phyloP scores from a whole-genome alignment of 2,329 filamentous ascomycete genomes.

The Bipolaris gigantea region DNA sequence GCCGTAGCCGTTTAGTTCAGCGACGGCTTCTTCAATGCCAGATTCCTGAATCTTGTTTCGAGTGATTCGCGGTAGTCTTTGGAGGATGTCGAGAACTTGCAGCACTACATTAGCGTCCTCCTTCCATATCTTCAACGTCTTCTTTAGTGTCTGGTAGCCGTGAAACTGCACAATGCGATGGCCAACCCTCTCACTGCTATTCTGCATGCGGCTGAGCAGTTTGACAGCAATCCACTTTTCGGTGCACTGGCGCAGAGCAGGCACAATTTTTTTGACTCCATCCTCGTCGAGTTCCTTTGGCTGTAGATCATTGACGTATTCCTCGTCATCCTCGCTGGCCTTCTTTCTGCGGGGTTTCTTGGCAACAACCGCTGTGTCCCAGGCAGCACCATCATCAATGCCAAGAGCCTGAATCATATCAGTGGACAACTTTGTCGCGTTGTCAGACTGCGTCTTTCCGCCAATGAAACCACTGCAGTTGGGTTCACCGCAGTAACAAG shows the following conservation, averaged over 20 bases:
- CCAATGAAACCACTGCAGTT: constrained; percentile 97
- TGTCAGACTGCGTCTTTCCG: constrained; percentile 95
- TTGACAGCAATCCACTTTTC: constrained; percentile 99
- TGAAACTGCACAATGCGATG: constrained; percentile 94
- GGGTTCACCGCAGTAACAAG: constrained; percentile 91
- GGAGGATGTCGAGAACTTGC: constrained; percentile 86
- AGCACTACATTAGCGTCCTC: constrained; percentile 89
- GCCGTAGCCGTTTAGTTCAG: constrained; percentile 66
- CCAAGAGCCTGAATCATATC: constrained; percentile 92
- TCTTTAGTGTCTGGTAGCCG: constrained; percentile 92
- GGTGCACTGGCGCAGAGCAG: constrained; percentile 93
- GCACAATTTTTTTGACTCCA: constrained; percentile 92
- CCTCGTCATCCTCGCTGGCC: constrained; percentile 85
- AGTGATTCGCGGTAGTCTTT: constrained; percentile 85
- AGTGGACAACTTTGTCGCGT: constrained; percentile 85
- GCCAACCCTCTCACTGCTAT: constrained; percentile 82
- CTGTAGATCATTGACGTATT: constrained; percentile 89
- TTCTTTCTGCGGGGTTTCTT: constrained; percentile 94
- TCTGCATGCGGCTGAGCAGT: constrained; percentile 82
- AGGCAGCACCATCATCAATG: constrained; percentile 88
- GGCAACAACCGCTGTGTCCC: constrained; percentile 79
- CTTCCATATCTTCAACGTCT: constrained; percentile 78
- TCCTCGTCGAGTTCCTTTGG: constrained; percentile 77
- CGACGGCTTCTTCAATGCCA: constrained; percentile 83
- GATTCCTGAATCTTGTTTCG: constrained; percentile 97